Evolutionary conservation across 1,139 yeast genomes (phyloP), one percentile per base, ranked within the genome.

Genomic region (Geotrichum carabidarum): DNA sequence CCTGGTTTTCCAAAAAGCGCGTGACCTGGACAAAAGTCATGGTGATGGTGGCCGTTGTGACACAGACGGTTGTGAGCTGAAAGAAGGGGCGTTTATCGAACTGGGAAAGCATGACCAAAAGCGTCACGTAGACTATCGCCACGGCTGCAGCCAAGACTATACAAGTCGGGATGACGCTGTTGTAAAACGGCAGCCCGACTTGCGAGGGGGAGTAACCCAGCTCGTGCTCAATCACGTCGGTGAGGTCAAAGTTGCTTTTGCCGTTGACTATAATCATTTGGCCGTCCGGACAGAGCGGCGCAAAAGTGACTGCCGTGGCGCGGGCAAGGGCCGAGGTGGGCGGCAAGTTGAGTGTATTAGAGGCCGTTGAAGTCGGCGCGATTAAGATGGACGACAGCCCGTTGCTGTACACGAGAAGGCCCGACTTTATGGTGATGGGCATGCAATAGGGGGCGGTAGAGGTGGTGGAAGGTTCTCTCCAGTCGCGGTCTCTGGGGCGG

Each of bases 121-220:
- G 32, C 14, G 51, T 38, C 36, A 50, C 31, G 48, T 36, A 48
- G 8, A 38, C 38, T 7, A 53, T 35, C 8, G 54, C 51, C 15
- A 50, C 35, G 3, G 56, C 43, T n/a, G 55, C 48, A 2, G 58
- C 46, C 12, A 55, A 27, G 36, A 49, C 50, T 4, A 50, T 9
- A 11, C 51, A 43, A n/a, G 58, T 53, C 11, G 58, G 56, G n/a
- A 55, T 46, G 27, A 55, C 54, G 35, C 56, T 52, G 31, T 44
- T 43, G n/a, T 44, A 46, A 36, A 55, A 55, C 2, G 56, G 45
- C 1, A 52, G 34, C 14, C 15, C 22, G 9, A 11, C n/a, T 6
- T 37, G 31, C 7, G 38, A 17, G 6, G 18, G 17, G 14, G 30
- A 18, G 14, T 43, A n/a, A 9, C 51, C 57, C 11, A 41, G 45